phyloP scores from a whole-genome alignment of 768 basidiomycete genomes.

The Termitomyces sp. region DNA sequence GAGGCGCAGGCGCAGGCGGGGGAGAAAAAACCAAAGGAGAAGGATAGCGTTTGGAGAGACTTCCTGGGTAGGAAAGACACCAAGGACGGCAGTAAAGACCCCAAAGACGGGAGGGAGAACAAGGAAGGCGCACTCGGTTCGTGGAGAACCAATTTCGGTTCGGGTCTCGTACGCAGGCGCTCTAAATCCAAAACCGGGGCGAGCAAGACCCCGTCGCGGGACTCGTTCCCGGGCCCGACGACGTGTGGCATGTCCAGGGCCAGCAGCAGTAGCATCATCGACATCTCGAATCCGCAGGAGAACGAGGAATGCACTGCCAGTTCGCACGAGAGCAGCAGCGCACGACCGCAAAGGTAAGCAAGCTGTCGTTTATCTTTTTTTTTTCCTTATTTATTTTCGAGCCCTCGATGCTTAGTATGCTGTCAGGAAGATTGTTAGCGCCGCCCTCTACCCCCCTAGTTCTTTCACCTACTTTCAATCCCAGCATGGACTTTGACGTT shows the following conservation, averaged over 20 bases:
- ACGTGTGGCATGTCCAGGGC: background rate
- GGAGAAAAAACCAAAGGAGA: background rate
- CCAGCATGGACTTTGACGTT: background rate
- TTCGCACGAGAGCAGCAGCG: background rate
- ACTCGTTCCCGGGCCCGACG: background rate
- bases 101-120: background rate
- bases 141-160: background rate
- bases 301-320: background rate
- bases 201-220: background rate
- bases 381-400: too few species aligned
- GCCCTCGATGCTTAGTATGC: too few species aligned
- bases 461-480: background rate
- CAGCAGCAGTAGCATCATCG: slow-evolving; percentile 13
- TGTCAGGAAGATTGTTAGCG: slow-evolving; percentile 8
- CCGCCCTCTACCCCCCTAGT: background rate
- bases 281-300: slow-evolving; percentile 9
- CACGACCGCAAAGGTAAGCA: slow-evolving; percentile 1
- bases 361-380: background rate
- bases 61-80: background rate
- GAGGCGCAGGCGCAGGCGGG: background rate
- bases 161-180: background rate
- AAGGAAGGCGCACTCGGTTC: background rate
- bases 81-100: background rate
- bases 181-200: background rate
- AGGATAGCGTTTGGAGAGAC: background rate